Evolutionary conservation across 495 filamentous ascomycete species (phyloP).

Genomic region (Lichenothelia convexa): DNA sequence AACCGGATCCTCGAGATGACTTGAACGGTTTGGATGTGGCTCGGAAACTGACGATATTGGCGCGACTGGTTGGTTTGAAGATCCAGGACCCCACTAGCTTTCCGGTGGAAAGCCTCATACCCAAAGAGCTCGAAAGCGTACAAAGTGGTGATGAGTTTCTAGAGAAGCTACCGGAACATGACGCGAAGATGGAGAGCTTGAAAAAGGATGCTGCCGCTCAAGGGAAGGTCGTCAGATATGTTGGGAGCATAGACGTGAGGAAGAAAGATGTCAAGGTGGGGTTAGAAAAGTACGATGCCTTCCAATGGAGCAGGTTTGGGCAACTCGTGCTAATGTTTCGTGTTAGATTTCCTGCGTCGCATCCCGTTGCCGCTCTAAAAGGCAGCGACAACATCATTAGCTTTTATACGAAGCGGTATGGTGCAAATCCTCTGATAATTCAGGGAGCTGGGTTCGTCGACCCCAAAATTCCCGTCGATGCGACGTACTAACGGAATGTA

Average conservation of each 20-base stretch:
- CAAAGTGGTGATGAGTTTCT: conserved; percentile 68
- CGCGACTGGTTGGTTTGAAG: conserved; percentile 58
- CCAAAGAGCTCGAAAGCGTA: conserved; percentile 56
- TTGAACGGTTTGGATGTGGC: conserved; percentile 93
- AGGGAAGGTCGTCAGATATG: conserved; percentile 85
- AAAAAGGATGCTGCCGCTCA: conserved; percentile 61
- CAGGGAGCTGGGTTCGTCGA: conserved; percentile 61
- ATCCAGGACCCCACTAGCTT: conserved; percentile 66
- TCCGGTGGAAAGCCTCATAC: conserved; percentile 82
- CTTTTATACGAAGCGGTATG: conserved; percentile 93
- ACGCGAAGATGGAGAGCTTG: conserved; percentile 62
- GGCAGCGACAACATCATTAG: conserved; percentile 96
- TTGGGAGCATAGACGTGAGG: conserved; percentile 75
- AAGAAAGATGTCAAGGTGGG: conserved; percentile 68
- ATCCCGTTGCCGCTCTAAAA: conserved; percentile 80
- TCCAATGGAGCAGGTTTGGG: background rate
- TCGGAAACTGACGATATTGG: conserved; percentile 88
- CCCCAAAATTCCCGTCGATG: background rate
- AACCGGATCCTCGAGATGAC: conserved; percentile 91
- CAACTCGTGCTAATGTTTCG: background rate
- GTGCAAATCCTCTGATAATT: conserved; percentile 71
- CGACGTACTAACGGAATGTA: conserved; percentile 5
- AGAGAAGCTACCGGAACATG: conserved; percentile 53
- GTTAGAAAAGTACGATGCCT: conserved; percentile 41
- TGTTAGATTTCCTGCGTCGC: conserved; percentile 21